Evolutionary conservation across 441 rosid species (phyloP).

Genomic region (Theobroma grandiflorum): DNA sequence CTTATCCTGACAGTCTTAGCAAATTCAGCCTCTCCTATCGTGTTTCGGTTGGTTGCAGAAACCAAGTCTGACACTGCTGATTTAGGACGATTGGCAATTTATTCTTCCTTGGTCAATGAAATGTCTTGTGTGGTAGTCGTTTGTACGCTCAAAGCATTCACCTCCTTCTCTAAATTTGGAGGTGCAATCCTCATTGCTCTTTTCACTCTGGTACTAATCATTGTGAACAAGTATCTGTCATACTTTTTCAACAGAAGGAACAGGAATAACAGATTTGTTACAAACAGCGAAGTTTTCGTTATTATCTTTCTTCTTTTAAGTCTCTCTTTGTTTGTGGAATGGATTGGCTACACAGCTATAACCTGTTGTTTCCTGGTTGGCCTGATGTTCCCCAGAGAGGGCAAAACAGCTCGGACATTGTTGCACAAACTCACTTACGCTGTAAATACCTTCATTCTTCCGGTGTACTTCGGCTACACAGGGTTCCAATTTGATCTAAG

Average conservation of each 20-base stretch:
- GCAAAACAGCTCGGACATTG: conserved; percentile 79
- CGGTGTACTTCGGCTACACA: conserved; percentile 77
- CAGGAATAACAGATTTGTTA: conserved; percentile 58
- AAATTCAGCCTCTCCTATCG: conserved; percentile 79
- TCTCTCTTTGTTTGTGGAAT: conserved; percentile 50
- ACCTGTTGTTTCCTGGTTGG: conserved; percentile 68
- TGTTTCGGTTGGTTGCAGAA: conserved; percentile 69
- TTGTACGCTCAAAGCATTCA: conserved; percentile 22
- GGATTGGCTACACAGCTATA: conserved; percentile 47
- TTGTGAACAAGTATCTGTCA: conserved; percentile 58
- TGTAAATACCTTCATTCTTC: conserved; percentile 78
- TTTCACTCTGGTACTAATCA: conserved; percentile 42
- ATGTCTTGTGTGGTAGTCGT: conserved; percentile 49
- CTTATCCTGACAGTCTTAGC: conserved; percentile 53
- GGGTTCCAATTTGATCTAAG: conserved; percentile 67
- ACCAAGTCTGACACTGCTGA: conserved; percentile 72
- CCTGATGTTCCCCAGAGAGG: conserved; percentile 77
- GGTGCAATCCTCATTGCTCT: conserved; percentile 41
- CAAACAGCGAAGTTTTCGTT: conserved; percentile 60
- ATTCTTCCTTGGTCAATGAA: conserved; percentile 67
- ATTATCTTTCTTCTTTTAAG: conserved; percentile 50
- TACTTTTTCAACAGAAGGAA: conserved; percentile 65
- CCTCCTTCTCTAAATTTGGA: conserved; percentile 33
- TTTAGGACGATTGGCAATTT: conserved; percentile 69
- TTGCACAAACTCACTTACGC: conserved; percentile 63